Evolutionary conservation across 2,329 filamentous ascomycete species (phyloP).

Genomic region (Endothia cerciana): DNA sequence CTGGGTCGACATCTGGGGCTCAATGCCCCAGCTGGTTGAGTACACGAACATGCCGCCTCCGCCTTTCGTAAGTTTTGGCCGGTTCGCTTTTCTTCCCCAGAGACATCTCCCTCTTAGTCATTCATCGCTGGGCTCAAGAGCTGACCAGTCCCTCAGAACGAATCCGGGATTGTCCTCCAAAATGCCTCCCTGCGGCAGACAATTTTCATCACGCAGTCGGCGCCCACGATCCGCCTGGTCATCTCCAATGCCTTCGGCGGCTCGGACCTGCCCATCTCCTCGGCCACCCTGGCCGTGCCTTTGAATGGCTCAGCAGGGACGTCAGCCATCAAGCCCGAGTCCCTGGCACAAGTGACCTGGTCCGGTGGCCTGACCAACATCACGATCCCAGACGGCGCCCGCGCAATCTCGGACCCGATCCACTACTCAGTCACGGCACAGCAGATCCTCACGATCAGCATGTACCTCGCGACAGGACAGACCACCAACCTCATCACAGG

Average conservation of each 20-base stretch:
- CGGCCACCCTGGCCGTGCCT: conserved; percentile 59
- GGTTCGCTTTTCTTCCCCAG: not conserved
- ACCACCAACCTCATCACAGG: conserved; percentile 57
- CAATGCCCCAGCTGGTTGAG: conserved; percentile 67
- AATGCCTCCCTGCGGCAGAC: conserved; percentile 67
- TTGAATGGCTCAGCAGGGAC: conserved; percentile 53
- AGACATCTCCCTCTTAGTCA: too few relatives aligned
- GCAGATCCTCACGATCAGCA: conserved; percentile 55
- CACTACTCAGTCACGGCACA: conserved; percentile 52
- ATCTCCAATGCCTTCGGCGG: conserved; percentile 65
- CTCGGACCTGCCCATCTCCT: conserved; percentile 60
- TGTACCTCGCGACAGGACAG: conserved; percentile 64
- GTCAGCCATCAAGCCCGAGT: conserved; percentile 50
- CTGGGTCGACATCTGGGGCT: conserved; percentile 65
- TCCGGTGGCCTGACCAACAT: conserved; percentile 51
- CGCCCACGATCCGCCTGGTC: conserved; percentile 59
- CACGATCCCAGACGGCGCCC: conserved; percentile 56
- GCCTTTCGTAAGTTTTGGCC: conserved; percentile 52
- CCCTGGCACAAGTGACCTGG: conserved; percentile 58
- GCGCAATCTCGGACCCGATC: conserved; percentile 63
- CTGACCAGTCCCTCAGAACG: conserved; percentile 47
- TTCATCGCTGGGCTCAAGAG: conserved; percentile 10
- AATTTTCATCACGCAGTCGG: conserved; percentile 56
- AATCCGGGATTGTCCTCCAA: conserved; percentile 54
- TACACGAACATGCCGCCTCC: conserved; percentile 59